These are phyloP conservation scores for Eragrostis curvula DNA, from an alignment of 176 grass and related monocot genomes.

Conservation along the genomic window DNA sequence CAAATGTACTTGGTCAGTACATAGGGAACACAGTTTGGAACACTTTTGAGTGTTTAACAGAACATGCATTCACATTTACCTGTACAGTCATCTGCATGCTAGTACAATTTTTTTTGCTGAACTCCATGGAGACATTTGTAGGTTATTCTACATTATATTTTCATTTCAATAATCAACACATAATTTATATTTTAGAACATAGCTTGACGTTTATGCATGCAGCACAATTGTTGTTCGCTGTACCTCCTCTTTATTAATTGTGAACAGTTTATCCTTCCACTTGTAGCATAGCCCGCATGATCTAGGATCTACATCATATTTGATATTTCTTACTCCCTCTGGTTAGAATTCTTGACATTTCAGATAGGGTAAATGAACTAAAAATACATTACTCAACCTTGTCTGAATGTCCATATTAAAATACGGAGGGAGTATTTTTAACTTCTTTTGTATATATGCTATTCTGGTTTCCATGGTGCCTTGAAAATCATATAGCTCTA, in stretches of 20 bases:
- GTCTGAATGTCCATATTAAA: too few relatives aligned
- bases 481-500: not conserved
- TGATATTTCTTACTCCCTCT: not conserved
- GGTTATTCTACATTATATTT: not conserved
- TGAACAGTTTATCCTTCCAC: not conserved
- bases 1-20: not conserved
- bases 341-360: too few relatives aligned
- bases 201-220: not conserved
- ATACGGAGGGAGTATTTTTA: too few relatives aligned
- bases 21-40: not conserved
- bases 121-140: not conserved
- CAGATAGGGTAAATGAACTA: too few relatives aligned
- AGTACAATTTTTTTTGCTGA: not conserved
- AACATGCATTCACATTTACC: not conserved
- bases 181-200: not conserved
- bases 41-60: not conserved
- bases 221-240: not conserved
- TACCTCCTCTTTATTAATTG: not conserved
- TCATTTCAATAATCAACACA: not conserved
- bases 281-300: not conserved
- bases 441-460: too few relatives aligned
- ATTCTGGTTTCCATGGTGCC: conserved; percentile 22
- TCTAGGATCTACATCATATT: conserved; percentile 15
- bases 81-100: not conserved
- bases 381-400: too few relatives aligned